Base-by-base conservation (phyloP, 257 asterid species). In the Capsicum rhomboideum region DNA sequence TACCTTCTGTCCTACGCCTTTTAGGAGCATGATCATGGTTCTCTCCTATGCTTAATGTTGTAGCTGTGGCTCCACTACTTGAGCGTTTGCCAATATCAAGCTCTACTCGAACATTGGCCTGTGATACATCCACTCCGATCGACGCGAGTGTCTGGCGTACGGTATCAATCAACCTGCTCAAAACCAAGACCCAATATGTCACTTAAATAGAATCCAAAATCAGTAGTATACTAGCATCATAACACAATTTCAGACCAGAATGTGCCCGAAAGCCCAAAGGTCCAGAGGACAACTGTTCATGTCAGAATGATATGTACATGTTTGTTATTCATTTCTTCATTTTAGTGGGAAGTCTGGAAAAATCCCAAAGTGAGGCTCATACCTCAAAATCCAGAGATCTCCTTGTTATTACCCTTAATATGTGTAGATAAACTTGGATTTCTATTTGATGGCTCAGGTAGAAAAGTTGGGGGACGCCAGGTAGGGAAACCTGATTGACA, bases 91-190 rank as follows among this genome's bases (percentile, higher is more conserved):
- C 85, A 42, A 93, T 86, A 85, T 92, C 96, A 84, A 93, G 92
- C 78, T 93, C 93, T 78, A 93, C 93, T 0, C 91, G 90, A 37
- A 93, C 90, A 84, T 78, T 89, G 84, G 93, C 88, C 63, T 89
- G 91, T 28, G 93, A 88, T 84, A 92, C 80, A 90, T 92, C 94
- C 79, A 92, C 94, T 37, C 97, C 97, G 40, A 92, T 87, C 14
- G 94, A 91, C 67, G 78, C 93, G 67, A 93, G 87, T n/a, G 92
- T 87, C 84, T 85, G 84, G 78, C 84, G 84, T 74, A 93, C 82
- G 67, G 90, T 86, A 84, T 84, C 87, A 86, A 87, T 56, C 79
- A 91, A 78, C 88, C 95, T 91, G 91, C 80, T 82, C 80, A 85
- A 72, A 49, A 77, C 74, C 66, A 82, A 83, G 79, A 67, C 81